Evolutionary conservation across 768 basidiomycete genomes (phyloP), one percentile per base, ranked within the genome.

Genomic region (Lactarius sp.): DNA sequence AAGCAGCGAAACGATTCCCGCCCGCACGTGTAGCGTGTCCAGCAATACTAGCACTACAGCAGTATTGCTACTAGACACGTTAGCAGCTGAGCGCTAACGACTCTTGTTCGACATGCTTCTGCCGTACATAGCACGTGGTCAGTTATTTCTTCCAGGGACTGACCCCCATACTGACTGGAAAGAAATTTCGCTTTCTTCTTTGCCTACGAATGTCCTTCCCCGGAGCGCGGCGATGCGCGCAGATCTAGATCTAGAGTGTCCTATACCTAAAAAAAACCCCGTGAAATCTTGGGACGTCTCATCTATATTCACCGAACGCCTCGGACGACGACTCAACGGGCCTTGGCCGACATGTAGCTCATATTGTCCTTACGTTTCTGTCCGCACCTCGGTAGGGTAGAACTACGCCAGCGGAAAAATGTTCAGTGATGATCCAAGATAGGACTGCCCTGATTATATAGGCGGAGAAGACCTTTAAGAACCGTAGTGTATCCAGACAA

Each of bases 381-480:
- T 56, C 34, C 59, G 47, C n/a, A 56, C 47, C 41, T 50, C 10
- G 54, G 34, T 34, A 20, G 3, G 41, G 12, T 56, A 39, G 41
- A 31, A 10, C 52, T 57, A 54, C 44, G 9, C 37, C 44, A 51
- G 31, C 53, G 22, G 27, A 52, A 50, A 42, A 36, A 36, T 10
- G 20, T 39, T 27, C 36, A 14, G 18, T 37, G 49, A 59, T 50
- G 46, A 42, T 7, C 49, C 56, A 53, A 34, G 44, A 22, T 14
- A 57, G 41, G 18, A 14, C 27, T 20, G 7, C 18, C 58, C 58
- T 31, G 27, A 36, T 51, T 59, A 51, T 2, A 16, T 36, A 14
- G 54, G 36, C 22, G 33, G 49, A n/a, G 53, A 31, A 41, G 41
- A 33, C 59, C 54, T 60, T 61, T 65, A 65, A 65, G 64, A 60